Percentiles rank a stretch among this genome's conserved stretches.
Conservation (phyloP, 2,329 filamentous ascomycete species). For the Colletotrichum tropicale region DNA sequence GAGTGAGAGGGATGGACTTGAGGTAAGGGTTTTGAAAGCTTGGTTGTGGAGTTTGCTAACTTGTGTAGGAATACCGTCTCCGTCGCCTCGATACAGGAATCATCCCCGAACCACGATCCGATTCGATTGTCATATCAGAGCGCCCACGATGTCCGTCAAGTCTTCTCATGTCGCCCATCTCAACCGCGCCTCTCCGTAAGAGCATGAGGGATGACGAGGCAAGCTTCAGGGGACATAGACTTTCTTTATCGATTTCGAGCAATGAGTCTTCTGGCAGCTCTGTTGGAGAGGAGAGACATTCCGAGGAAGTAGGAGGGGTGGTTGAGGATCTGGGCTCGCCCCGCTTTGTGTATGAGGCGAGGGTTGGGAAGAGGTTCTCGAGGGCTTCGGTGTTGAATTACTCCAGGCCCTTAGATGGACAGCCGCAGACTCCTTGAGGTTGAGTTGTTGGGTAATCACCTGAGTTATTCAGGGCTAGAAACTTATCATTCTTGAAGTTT, state of each 20-base stretch:
- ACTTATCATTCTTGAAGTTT: too few species aligned
- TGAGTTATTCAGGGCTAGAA: too few species aligned
- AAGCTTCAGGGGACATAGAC: background rate
- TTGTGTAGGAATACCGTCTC: background rate
- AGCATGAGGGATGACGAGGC: background rate
- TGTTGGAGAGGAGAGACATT: background rate
- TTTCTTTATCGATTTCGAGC: background rate
- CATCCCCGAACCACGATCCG: background rate
- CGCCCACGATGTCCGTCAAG: background rate
- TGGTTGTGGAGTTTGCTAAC: background rate
- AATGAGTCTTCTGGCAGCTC: background rate
- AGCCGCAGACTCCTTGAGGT: background rate
- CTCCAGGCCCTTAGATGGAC: background rate
- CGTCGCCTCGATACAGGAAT: background rate
- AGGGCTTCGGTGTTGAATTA: background rate
- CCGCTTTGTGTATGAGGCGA: background rate
- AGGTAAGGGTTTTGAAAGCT: background rate
- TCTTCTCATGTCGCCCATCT: background rate
- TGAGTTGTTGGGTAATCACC: too few species aligned
- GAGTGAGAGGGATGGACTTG: background rate
- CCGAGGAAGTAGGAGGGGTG: background rate
- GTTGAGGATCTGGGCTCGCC: background rate
- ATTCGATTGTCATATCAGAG: accelerated
- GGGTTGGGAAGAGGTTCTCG: background rate
- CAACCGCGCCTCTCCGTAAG: background rate